Conservation (phyloP, 257 asterid genomes). For the Solanum appendiculatum region DNA sequence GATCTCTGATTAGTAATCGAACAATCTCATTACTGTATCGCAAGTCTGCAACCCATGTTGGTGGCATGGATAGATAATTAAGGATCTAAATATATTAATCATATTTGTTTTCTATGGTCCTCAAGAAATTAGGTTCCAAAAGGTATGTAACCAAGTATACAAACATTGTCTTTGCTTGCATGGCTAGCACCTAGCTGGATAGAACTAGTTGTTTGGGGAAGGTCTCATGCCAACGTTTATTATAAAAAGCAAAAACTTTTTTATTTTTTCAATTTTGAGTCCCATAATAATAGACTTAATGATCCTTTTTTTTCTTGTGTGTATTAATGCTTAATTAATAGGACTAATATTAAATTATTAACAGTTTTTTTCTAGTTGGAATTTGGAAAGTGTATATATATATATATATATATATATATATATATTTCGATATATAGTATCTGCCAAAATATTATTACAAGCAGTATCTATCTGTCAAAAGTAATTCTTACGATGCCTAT, state of each 20-base stretch:
- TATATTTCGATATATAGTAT: background rate
- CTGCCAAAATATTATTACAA: background rate
- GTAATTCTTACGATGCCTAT: background rate
- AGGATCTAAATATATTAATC: background rate
- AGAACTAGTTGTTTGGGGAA: background rate
- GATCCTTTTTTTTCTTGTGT: background rate
- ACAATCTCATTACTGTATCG: fast-evolving
- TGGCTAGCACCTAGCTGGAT: background rate
- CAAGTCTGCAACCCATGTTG: too few species aligned
- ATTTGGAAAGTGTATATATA: too few species aligned
- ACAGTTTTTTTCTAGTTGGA: background rate
- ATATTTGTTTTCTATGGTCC: background rate
- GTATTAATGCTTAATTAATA: background rate
- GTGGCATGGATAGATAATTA: too few species aligned
- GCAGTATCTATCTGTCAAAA: background rate
- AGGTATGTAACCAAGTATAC: background rate
- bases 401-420: too few species aligned
- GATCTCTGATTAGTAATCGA: too few species aligned
- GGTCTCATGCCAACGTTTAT: background rate
- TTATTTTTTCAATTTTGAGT: background rate
- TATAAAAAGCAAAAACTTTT: background rate
- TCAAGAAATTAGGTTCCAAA: too few species aligned
- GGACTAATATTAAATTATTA: background rate
- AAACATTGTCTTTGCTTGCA: background rate
- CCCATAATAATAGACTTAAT: background rate